Conservation (phyloP, 768 basidiomycete species). For the Russula sp. region DNA sequence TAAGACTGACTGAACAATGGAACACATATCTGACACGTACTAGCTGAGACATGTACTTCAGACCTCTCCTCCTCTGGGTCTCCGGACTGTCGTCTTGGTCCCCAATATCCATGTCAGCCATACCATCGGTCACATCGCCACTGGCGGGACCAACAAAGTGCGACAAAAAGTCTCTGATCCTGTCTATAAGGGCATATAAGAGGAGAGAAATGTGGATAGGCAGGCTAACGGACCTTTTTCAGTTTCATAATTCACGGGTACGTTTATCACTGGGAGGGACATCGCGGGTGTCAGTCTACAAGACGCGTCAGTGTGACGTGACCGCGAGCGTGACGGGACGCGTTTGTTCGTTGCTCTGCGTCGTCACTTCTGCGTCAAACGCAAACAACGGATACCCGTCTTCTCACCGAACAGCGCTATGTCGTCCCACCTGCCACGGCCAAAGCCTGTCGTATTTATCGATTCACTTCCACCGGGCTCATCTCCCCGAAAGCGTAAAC, state of each 20-base stretch:
- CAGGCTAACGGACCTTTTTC: conserved; percentile 56
- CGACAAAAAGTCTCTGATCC: conserved; percentile 67
- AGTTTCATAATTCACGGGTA: conserved; percentile 62
- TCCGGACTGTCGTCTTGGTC: conserved; percentile 44
- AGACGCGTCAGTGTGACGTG: conserved; percentile 29
- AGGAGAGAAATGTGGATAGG: neutral
- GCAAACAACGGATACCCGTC: neutral
- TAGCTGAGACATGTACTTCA: conserved; percentile 83
- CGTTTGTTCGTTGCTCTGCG: neutral
- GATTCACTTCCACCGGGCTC: neutral
- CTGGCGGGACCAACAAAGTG: conserved; percentile 56
- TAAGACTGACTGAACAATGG: conserved; percentile 16
- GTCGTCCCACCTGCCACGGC: conserved; percentile 10
- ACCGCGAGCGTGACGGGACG: conserved; percentile 11
- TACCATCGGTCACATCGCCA: conserved; percentile 62
- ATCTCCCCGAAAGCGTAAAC: conserved; percentile 3
- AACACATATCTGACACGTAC: conserved; percentile 45
- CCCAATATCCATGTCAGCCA: conserved; percentile 68
- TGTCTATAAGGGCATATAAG: conserved; percentile 43
- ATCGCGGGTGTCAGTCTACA: conserved; percentile 42
- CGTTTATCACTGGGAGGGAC: conserved; percentile 61
- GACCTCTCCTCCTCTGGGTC: conserved; percentile 40
- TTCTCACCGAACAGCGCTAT: neutral
- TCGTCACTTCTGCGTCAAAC: too few species aligned
- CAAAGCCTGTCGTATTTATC: conserved; percentile 10